Conservation (phyloP, 139 green algal species). For the Yamagishiella unicocca region DNA sequence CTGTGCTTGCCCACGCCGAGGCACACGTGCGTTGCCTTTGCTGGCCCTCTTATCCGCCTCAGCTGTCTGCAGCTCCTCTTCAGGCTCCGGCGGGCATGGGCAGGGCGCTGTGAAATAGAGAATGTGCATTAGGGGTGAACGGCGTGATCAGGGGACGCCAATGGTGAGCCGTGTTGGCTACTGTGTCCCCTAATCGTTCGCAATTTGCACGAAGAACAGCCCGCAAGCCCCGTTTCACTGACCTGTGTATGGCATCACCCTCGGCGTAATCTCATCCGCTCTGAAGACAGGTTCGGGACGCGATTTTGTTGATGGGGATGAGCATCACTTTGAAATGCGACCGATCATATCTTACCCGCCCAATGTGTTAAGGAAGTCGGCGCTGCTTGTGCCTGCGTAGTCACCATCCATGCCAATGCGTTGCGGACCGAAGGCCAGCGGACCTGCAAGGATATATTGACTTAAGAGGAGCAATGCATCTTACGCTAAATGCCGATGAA, state of each 20-base stretch:
- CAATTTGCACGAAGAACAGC: not conserved
- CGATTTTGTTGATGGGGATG: too few relatives aligned
- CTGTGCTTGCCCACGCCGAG: not conserved
- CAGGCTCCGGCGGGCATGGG: not conserved
- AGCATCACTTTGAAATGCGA: not conserved
- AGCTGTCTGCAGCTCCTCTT: not conserved
- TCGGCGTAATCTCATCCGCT: not conserved
- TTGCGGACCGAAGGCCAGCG: not conserved
- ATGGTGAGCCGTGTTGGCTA: too few relatives aligned
- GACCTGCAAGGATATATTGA: too few relatives aligned
- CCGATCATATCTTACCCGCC: constrained; percentile 6
- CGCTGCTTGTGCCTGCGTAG: not conserved
- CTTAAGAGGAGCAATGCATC: too few relatives aligned
- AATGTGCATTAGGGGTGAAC: too few relatives aligned
- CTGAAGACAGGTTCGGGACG: too few relatives aligned
- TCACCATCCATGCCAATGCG: not conserved
- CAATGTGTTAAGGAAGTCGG: constrained; percentile 7
- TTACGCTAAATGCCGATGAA: too few relatives aligned
- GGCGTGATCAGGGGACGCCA: too few relatives aligned
- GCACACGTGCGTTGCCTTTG: not conserved
- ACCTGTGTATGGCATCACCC: not conserved
- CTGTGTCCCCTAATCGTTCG: too few relatives aligned
- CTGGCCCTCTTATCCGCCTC: not conserved
- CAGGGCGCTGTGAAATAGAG: not conserved
- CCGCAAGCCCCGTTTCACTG: not conserved